These are phyloP conservation scores for Scedosporium dehoogii DNA, from an alignment of 2,329 filamentous ascomycete species.

Conservation along the genomic window DNA sequence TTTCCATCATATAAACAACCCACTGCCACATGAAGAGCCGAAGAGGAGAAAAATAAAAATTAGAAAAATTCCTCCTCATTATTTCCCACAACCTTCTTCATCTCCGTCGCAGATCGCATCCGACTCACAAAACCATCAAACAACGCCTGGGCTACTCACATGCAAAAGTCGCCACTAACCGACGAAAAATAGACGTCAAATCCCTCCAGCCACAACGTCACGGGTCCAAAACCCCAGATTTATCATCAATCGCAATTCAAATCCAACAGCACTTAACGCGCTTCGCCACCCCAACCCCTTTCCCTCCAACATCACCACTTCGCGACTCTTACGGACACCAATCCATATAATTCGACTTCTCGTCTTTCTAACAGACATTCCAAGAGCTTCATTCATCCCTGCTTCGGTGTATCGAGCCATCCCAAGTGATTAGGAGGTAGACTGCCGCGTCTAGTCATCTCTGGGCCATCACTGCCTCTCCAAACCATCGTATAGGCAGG, in stretches of 20 bases:
- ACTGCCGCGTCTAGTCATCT: not conserved
- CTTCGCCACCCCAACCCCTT: not conserved
- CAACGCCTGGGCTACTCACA: not conserved
- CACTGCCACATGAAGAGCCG: not conserved
- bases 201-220: not conserved
- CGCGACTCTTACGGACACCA: not conserved
- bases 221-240: not conserved
- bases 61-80: not conserved
- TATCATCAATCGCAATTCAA: not conserved
- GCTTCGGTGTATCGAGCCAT: not conserved
- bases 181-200: not conserved
- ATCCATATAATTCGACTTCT: not conserved
- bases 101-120: not conserved
- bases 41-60: not conserved
- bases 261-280: not conserved
- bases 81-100: not conserved
- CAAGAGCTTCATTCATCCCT: not conserved
- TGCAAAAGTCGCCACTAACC: not conserved
- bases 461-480: not conserved
- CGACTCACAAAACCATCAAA: too few species aligned
- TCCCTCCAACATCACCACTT: not conserved
- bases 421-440: not conserved
- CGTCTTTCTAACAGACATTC: not conserved
- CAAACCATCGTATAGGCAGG: not conserved
- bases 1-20: not conserved